Evolutionary conservation across 2,329 filamentous ascomycete species (phyloP), one percentile per base, ranked within the genome.

Genomic region (Penicillium sp.): DNA sequence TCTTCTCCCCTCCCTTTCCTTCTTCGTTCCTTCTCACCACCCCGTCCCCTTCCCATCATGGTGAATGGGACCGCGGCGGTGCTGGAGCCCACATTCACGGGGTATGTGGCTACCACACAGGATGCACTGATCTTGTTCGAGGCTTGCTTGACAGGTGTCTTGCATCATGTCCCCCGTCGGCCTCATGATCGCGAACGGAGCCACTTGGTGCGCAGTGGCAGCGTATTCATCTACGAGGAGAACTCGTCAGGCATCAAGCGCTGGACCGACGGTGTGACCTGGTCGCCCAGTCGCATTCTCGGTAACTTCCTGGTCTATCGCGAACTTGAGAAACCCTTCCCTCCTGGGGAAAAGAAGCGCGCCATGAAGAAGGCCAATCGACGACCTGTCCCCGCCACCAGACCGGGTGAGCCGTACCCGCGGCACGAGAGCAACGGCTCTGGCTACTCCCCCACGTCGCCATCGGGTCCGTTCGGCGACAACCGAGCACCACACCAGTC

Each of bases 201-300:
- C 26, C 83, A 86, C 22, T 85, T 96, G 55, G 95, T 97, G 72
- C 85, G 85, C 67, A 96, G 92, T 68, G 93, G 93, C 38, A 89
- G 90, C 67, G 86, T 97, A 51, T 95, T 97, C 77, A 91, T 97
- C 66, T 97, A 97, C 75, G 92, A 96, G 71, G 92, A 97, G 75
- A 89, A 92, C 63, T 89, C 91, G 0, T 96, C 93, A 0, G 92
- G 92, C 5, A 96, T 97, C 79, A 96, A 96, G 79, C 85, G 93
- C 58, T 97, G 93, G 93, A 97, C 93, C 0, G 93, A 97, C 68
- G 93, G 93, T 14, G 87, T 94, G 11, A 89, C 89, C 6, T 97
- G 93, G 93, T 96, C 91, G 68, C 93, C 93, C 0, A 96, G 89
- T 75, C 88, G 90, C 16, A 94, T 96, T 52, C 82, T 94, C 52